Evolutionary conservation across 73 alveolate species (phyloP).

Genomic region (Paramecium primaurelia): DNA sequence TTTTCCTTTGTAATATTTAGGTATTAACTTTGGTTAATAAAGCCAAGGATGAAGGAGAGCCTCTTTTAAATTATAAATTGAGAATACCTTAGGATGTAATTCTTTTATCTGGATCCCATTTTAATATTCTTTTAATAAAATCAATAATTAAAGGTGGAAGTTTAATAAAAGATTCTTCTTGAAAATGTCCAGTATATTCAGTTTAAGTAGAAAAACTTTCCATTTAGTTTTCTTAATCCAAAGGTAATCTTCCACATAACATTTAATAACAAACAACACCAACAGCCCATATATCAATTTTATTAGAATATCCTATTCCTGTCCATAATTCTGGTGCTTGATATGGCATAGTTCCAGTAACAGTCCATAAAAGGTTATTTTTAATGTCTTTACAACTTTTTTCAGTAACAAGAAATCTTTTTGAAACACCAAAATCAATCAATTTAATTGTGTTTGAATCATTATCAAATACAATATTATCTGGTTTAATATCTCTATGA

Average conservation of each 20-base stretch:
- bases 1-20: not conserved
- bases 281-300: constrained; percentile 91
- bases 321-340: constrained; percentile 91
- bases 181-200: not conserved
- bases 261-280: constrained; percentile 72
- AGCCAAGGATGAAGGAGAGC: constrained; percentile 16
- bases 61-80: not conserved
- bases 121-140: not conserved
- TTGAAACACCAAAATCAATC: constrained; percentile 59
- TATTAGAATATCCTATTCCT: constrained; percentile 77
- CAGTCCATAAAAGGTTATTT: constrained; percentile 52
- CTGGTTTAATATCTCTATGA: constrained; percentile 64
- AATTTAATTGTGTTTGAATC: constrained; percentile 42
- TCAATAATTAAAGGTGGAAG: not conserved
- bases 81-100: not conserved
- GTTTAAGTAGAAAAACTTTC: not conserved
- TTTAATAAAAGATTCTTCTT: not conserved
- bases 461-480: constrained; percentile 41
- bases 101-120: constrained; percentile 7
- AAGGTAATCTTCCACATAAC: constrained; percentile 64
- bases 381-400: not conserved
- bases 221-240: constrained; percentile 50
- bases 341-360: constrained; percentile 87
- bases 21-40: not conserved
- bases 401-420: not conserved